Conservation (phyloP, 352 stramenopile species). For the Pythium sukuiense region DNA sequence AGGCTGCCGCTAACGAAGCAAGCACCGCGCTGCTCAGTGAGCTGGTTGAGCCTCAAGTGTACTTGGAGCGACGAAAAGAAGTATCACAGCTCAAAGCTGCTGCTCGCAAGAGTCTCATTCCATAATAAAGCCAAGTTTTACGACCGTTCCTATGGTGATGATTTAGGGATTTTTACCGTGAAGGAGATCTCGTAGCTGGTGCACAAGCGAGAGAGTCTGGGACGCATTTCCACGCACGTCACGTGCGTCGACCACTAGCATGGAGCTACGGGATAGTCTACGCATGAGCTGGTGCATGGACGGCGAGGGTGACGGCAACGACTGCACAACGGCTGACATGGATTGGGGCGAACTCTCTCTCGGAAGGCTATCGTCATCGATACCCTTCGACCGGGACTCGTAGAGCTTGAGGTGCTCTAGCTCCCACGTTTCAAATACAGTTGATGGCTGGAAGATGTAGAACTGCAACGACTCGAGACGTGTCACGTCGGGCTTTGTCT, state of each 20-base stretch:
- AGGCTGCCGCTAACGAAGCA: slow-evolving; percentile 55
- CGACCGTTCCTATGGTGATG: not conserved
- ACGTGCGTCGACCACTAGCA: slow-evolving; percentile 23
- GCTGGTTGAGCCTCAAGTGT: slow-evolving; percentile 35
- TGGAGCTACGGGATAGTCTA: slow-evolving; percentile 20
- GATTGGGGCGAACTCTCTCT: not conserved
- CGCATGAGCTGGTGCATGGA: slow-evolving; percentile 24
- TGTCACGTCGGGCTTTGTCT: slow-evolving; percentile 31
- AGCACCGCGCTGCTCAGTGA: slow-evolving; percentile 61
- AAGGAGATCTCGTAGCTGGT: slow-evolving; percentile 24
- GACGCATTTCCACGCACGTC: slow-evolving; percentile 26
- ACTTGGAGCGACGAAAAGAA: slow-evolving; percentile 46
- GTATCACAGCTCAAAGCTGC: slow-evolving; percentile 46
- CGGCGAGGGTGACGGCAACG: not conserved
- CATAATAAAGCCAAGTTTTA: not conserved
- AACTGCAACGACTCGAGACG: slow-evolving; percentile 46
- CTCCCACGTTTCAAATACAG: slow-evolving; percentile 59
- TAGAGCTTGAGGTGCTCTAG: slow-evolving; percentile 56
- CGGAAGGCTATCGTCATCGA: not conserved
- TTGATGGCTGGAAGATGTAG: slow-evolving; percentile 60
- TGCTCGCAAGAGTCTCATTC: slow-evolving; percentile 21
- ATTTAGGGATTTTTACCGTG: not conserved
- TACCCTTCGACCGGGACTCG: slow-evolving; percentile 22
- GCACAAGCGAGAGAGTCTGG: slow-evolving; percentile 17
- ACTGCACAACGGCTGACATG: not conserved